Evolutionary conservation across 106 monocot genomes (phyloP), one percentile per base, ranked within the genome.

Genomic region (Posidonia australis): DNA sequence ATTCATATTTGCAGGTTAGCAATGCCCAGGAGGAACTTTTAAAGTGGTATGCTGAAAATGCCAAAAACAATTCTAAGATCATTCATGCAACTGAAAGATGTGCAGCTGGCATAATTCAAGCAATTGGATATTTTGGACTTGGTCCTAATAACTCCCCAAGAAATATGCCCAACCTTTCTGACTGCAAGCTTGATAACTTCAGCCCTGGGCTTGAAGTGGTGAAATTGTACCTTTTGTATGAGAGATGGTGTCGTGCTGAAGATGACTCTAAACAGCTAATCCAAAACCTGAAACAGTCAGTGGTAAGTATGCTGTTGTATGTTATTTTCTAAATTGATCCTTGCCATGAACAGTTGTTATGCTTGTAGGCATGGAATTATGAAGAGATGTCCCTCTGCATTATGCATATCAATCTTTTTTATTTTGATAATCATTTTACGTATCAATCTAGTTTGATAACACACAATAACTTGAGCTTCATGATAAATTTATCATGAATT

Each of bases 21-120:
- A 94, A 94, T 75, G 93, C 93, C 11, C 93, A 94, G 76, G 89
- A 94, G 46, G 93, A 94, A 66, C 53, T 94, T 32, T 65, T 94
- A 66, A 72, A 82, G 64, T 94, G 93, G 93, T 67, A 86, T 76
- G 75, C 76, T 55, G 68, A 84, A 68, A 86, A 94, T 78, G 86
- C 79, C 31, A 83, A 82, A 70, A 52, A 80, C 65, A 89, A 94
- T 51, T 75, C 81, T 23, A 94, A 79, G 62, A 77, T 89, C 58
- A 69, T 94, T 63, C 86, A 86, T 78, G 89, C 93, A 20, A 79
- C 73, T 13, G 81, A 86, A 68, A 81, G 89, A 25, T 94, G 93
- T 76, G 93, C 93, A 63, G 86, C 81, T 49, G 89, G 89, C 26
- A 94, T 94, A 61, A 76, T 94, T 44, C 66, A 94, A 65, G 93